Base-by-base conservation (phyloP, 2,329 filamentous ascomycete species). In the Sclerotinia trifoliorum region DNA sequence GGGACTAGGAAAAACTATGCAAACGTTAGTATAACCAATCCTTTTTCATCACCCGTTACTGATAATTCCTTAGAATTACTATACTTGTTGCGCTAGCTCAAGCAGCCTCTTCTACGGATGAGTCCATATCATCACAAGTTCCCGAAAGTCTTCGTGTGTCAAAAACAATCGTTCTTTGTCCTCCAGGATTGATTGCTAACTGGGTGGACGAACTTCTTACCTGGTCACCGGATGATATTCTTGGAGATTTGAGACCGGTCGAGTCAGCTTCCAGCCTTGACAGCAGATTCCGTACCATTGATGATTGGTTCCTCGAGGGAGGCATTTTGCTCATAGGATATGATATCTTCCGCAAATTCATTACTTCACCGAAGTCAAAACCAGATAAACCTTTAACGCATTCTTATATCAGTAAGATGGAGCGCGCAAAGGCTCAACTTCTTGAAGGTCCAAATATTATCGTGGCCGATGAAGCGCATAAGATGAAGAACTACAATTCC, bases 1-100 rank as follows among this genome's bases (percentile, higher is more conserved):
- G 93, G 94, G 94, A 1, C 80, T 97, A 2, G 93, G 93, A 21
- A 97, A 97, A 80, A 96, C 93, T 0, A 93, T 96, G 89, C 93
- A 97, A 80, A 86, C 93, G 81, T 84, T 79, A 79, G 81, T 80
- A 35, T 48, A 5, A 15, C 29, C 7, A 11, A 48, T 57, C 32
- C 10, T 13, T 19, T 58, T 32, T 17, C 65, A 29, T 24, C 15
- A 24, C 55, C 8, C 21, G 49, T 52, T 39, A 68, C 55, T 74
- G 69, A 71, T 68, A 55, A 71, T 69, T 70, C 62, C 17, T 51
- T 69, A 84, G 83, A 7, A 92, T 97, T 69, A 91, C 92, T 0
- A 81, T 97, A n/a, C 84, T 97, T 7, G 84, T 91, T 21, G 88
- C 91, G 0, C 85, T 97, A 70, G 83, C 88, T 5, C 85, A 91